Evolutionary conservation across 768 basidiomycete species (phyloP).

Genomic region (Serendipita sp.): DNA sequence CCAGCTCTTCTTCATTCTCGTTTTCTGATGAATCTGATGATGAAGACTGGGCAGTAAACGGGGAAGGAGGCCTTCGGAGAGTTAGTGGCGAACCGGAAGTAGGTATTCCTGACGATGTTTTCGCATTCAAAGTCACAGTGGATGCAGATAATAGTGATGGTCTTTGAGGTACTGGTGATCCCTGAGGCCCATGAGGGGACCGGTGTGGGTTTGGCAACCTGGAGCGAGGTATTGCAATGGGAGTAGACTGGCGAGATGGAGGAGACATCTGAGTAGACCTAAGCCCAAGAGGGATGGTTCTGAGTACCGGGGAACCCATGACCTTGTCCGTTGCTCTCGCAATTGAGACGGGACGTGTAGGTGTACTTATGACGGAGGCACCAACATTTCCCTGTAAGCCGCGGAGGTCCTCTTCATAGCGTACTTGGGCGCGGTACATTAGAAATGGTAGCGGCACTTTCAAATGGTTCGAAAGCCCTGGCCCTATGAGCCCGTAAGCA

Average conservation of each 20-base stretch:
- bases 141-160: neutral
- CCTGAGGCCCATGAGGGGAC: neutral
- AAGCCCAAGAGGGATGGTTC: neutral
- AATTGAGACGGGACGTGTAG: neutral
- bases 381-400: constrained; percentile 58
- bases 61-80: constrained; percentile 8
- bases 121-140: neutral
- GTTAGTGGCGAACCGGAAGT: neutral
- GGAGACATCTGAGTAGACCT: neutral
- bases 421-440: constrained; percentile 64
- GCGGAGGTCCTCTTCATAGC: constrained; percentile 73
- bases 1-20: constrained; percentile 39
- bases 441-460: constrained; percentile 72
- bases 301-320: neutral
- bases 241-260: neutral
- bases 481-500: constrained; percentile 35
- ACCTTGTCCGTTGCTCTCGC: constrained; percentile 1
- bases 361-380: constrained; percentile 32
- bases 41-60: constrained; percentile 9
- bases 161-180: neutral
- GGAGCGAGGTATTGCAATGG: neutral
- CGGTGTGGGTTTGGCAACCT: neutral
- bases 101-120: neutral
- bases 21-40: constrained; percentile 22
- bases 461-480: constrained; percentile 61